Conservation (phyloP, 1,284 basidiomycete genomes). For the Cutaneotrichosporon daszewskae region DNA sequence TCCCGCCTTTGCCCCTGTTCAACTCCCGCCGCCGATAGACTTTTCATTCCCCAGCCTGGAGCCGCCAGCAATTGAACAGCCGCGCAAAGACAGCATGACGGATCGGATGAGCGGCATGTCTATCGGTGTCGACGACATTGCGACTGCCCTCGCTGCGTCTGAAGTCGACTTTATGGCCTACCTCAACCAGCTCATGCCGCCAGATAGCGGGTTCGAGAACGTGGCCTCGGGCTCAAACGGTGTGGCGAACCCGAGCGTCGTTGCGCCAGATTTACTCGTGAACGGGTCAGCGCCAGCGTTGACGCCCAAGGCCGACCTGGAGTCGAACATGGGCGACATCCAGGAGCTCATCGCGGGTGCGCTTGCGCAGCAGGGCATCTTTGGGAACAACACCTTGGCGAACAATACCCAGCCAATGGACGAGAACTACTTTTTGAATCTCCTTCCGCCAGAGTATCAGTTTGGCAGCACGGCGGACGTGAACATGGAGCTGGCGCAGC, state of each 20-base stretch:
- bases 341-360: slow-evolving; percentile 15
- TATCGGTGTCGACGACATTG: slow-evolving; percentile 18
- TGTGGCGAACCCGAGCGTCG: too few relatives aligned
- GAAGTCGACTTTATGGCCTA: slow-evolving; percentile 25
- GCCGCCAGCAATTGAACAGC: not conserved
- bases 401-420: not conserved
- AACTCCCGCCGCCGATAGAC: slow-evolving; percentile 4
- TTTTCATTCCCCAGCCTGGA: not conserved
- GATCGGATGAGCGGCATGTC: slow-evolving; percentile 9
- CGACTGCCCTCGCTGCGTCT: slow-evolving; percentile 11
- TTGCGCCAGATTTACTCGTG: not conserved
- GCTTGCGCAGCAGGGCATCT: slow-evolving; percentile 14
- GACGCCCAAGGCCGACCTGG: not conserved
- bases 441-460: not conserved
- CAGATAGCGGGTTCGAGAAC: not conserved
- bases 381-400: slow-evolving; percentile 1
- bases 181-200: slow-evolving; percentile 17
- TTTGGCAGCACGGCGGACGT: too few relatives aligned
- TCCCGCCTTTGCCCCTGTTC: slow-evolving; percentile 1
- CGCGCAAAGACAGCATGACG: not conserved
- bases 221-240: too few relatives aligned
- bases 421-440: slow-evolving; percentile 3
- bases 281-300: not conserved
- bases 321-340: slow-evolving; percentile 14
- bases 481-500: not conserved